Evolutionary conservation across 148 eudicot genomes (phyloP), one percentile per base, ranked within the genome.

Genomic region (Agrostemma githago): DNA sequence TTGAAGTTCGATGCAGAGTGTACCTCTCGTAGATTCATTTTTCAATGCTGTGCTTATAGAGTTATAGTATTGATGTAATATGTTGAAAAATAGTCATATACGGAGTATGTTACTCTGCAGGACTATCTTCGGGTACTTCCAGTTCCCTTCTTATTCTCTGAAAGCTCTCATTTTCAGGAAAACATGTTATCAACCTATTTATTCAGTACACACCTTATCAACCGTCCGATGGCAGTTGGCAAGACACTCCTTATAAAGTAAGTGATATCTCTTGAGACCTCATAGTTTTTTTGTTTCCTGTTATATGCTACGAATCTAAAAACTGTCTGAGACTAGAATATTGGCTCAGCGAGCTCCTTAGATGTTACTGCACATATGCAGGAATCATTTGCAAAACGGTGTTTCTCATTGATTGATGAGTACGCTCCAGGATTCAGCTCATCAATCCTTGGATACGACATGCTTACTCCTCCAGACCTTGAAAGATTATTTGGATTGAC

Each of bases 391-490:
- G 97, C 92, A 12, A 82, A 92, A 34, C 81, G 92, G 75, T 95
- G 99, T 72, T 92, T 95, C 75, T 70, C 85, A 68, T 80, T 92
- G 84, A 90, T 95, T 71, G 96, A 96, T 39, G 99, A 96, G 71
- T 87, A 96, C 71, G 96, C 96, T 70, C 97, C 97, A 8, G 97
- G 97, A 73, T 96, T 96, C 88, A 89, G 85, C 63, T 96, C 99
- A 66, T 96, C 99, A 54, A 72, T 96, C 66, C 78, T 96, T 80
- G 95, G 89, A 75, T 96, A 96, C 67, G 99, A 96, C 81, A 96
- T 96, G 99, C 87, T 96, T 82, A 85, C 99, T 82, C 97, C 99
- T 42, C 99, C 99, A 38, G 99, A 96, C 83, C 96, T 96, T 26
- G 99, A 96, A 82, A 86, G 86, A 79, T 87, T 79, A 77, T 76